Conservation (phyloP, 2,329 filamentous ascomycete species). For the Colletotrichum tabaci region DNA sequence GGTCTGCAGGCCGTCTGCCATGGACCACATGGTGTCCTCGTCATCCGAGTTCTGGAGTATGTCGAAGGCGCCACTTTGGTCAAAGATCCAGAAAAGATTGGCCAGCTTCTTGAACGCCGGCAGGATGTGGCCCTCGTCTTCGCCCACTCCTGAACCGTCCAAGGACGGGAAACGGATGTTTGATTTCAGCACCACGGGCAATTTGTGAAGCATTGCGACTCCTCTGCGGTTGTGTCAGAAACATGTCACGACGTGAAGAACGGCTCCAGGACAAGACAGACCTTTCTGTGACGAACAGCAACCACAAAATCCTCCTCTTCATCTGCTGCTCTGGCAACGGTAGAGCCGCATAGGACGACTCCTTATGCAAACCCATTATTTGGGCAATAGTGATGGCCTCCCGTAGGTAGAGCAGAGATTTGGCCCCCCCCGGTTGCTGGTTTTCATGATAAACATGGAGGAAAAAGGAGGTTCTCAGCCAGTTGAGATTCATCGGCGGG, state of each 20-base stretch:
- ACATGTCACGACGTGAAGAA: not conserved
- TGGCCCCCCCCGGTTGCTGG: slow-evolving; percentile 59
- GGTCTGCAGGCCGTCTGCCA: slow-evolving; percentile 43
- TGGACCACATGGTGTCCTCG: slow-evolving; percentile 48
- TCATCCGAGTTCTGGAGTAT: slow-evolving; percentile 58
- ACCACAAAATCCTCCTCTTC: slow-evolving; percentile 57
- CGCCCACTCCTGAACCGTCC: slow-evolving; percentile 50
- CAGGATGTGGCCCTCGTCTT: slow-evolving; percentile 60
- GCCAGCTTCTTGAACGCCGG: slow-evolving; percentile 66
- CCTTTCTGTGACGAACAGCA: slow-evolving; percentile 59
- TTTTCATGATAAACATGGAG: slow-evolving; percentile 68
- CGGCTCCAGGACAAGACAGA: slow-evolving; percentile 17
- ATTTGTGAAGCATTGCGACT: slow-evolving; percentile 65
- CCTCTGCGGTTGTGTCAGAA: slow-evolving; percentile 51
- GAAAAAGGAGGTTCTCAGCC: slow-evolving; percentile 64
- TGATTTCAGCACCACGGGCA: slow-evolving; percentile 61
- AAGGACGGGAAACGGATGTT: slow-evolving; percentile 55
- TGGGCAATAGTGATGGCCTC: slow-evolving; percentile 68
- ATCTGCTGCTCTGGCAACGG: slow-evolving; percentile 59
- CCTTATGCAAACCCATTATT: slow-evolving; percentile 62
- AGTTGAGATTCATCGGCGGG: slow-evolving; percentile 54
- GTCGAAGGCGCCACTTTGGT: slow-evolving; percentile 64
- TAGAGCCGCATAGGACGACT: slow-evolving; percentile 56
- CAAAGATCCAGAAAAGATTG: slow-evolving; percentile 65
- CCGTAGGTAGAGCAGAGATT: slow-evolving; percentile 63